Percentiles rank a stretch among this genome's conserved stretches.
Conservation (phyloP, 2,329 filamentous ascomycete species). For the Penicillium sp. region DNA sequence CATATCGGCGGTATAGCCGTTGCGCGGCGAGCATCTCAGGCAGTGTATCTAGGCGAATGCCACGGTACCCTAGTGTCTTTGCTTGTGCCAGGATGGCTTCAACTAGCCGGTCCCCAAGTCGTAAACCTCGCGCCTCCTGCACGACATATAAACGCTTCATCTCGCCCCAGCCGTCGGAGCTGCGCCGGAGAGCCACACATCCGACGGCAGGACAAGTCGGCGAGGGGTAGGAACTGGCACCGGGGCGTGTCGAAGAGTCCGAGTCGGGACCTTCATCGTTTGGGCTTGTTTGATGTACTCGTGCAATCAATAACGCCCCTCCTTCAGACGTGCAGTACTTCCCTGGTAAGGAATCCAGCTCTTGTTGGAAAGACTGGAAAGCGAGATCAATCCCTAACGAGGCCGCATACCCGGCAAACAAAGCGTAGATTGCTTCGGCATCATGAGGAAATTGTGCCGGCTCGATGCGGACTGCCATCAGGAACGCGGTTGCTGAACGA, state of each 20-base stretch:
- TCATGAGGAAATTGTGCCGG: slow-evolving; percentile 45
- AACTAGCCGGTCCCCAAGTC: slow-evolving; percentile 51
- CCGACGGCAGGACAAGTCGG: slow-evolving; percentile 37
- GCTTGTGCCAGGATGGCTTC: slow-evolving; percentile 47
- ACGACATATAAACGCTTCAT: slow-evolving; percentile 58
- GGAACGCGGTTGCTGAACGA: too few relatives aligned
- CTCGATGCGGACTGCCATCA: slow-evolving; percentile 31
- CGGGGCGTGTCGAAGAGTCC: neutral
- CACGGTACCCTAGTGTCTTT: slow-evolving; percentile 48
- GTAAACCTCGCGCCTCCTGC: slow-evolving; percentile 49
- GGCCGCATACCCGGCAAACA: slow-evolving; percentile 45
- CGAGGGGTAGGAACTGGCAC: neutral
- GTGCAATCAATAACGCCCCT: slow-evolving; percentile 52
- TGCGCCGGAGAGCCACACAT: slow-evolving; percentile 51
- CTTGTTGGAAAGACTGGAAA: slow-evolving; percentile 56
- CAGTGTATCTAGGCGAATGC: slow-evolving; percentile 57
- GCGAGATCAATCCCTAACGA: slow-evolving; percentile 54
- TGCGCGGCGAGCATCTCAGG: slow-evolving; percentile 52
- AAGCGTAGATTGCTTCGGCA: slow-evolving; percentile 39
- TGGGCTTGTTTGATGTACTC: slow-evolving; percentile 11
- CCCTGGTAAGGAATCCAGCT: slow-evolving; percentile 54
- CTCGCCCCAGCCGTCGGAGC: slow-evolving; percentile 42
- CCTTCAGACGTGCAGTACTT: slow-evolving; percentile 49
- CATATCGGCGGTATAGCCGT: slow-evolving; percentile 49
- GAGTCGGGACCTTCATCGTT: slow-evolving; percentile 11